Evolutionary conservation across 2,329 filamentous ascomycete genomes (phyloP).

Genomic region (Aspergillus aculeatus): DNA sequence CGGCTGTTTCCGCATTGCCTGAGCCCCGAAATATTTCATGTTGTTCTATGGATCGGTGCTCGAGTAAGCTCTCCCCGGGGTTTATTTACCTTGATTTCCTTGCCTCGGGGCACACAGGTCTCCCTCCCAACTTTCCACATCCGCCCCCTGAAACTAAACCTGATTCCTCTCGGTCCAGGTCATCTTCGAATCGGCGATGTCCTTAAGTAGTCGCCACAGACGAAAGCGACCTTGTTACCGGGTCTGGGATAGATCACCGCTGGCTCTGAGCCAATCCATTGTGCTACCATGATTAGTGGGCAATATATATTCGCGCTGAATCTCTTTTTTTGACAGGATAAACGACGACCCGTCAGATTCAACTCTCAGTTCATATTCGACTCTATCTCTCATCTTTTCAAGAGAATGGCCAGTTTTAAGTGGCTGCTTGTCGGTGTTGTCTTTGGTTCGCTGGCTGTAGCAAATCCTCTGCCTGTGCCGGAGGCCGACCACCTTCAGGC

Average conservation of each 20-base stretch:
- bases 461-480: slow-evolving; percentile 12
- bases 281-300: background rate
- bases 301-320: background rate
- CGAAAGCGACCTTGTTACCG: background rate
- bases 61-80: background rate
- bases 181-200: background rate
- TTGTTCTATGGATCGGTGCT: background rate
- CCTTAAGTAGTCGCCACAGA: background rate
- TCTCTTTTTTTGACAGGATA: background rate
- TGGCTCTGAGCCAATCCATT: background rate
- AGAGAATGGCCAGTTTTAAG: slow-evolving; percentile 14
- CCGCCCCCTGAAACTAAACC: background rate
- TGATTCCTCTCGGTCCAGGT: background rate
- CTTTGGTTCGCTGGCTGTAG: slow-evolving; percentile 17
- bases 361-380: too few relatives aligned
- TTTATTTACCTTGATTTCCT: background rate
- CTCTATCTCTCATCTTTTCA: background rate
- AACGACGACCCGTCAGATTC: too few relatives aligned
- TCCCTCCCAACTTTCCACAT: too few relatives aligned
- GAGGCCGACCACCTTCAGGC: background rate
- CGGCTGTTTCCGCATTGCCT: background rate
- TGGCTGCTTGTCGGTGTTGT: slow-evolving; percentile 14
- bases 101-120: background rate
- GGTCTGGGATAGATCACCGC: background rate
- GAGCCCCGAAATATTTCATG: background rate